A percentile compares a stretch with the other conserved stretches of the same genome.
Evolutionary conservation across 805 yeast genomes (phyloP).

Genomic region (Isabelozyma gotoi): DNA sequence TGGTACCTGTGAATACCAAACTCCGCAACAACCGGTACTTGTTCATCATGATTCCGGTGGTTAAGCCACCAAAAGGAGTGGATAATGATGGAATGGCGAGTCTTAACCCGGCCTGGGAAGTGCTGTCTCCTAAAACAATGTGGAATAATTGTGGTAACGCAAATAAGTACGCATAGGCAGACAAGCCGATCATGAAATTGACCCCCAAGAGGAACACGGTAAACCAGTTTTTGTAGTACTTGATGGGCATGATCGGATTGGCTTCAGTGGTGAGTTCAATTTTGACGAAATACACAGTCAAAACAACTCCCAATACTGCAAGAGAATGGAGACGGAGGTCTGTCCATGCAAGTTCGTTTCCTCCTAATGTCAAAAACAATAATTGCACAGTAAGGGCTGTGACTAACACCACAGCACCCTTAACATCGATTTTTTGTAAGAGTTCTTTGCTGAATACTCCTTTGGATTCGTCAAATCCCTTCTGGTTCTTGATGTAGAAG

Average conservation of each 20-base stretch:
- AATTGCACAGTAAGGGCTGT: constrained; percentile 30
- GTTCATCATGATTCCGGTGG: constrained; percentile 39
- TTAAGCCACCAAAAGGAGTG: constrained; percentile 43
- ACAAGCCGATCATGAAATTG: constrained; percentile 37
- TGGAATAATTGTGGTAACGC: constrained; percentile 44
- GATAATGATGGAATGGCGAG: constrained; percentile 40
- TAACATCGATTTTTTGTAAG: constrained; percentile 27
- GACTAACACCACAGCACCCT: constrained; percentile 31
- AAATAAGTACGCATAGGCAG: constrained; percentile 40
- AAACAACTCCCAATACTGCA: constrained; percentile 8
- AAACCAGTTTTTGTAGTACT: constrained; percentile 18
- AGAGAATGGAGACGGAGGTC: constrained; percentile 11
- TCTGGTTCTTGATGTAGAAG: constrained; percentile 26
- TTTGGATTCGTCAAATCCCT: constrained; percentile 12
- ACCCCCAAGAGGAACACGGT: constrained; percentile 22
- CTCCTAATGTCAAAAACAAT: constrained; percentile 23
- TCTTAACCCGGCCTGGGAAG: constrained; percentile 41
- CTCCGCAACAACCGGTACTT: constrained; percentile 20
- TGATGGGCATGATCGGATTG: constrained; percentile 34
- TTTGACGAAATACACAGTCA: constrained; percentile 11
- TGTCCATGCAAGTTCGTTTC: constrained; percentile 17
- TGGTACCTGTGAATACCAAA: constrained; percentile 31
- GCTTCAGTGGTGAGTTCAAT: constrained; percentile 21
- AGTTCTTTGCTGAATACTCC: constrained; percentile 3
- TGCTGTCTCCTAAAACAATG: constrained; percentile 37